These are phyloP conservation scores for Excoecaria cochinchinensis DNA, from an alignment of 345 rosid species.

Conservation along the genomic window DNA sequence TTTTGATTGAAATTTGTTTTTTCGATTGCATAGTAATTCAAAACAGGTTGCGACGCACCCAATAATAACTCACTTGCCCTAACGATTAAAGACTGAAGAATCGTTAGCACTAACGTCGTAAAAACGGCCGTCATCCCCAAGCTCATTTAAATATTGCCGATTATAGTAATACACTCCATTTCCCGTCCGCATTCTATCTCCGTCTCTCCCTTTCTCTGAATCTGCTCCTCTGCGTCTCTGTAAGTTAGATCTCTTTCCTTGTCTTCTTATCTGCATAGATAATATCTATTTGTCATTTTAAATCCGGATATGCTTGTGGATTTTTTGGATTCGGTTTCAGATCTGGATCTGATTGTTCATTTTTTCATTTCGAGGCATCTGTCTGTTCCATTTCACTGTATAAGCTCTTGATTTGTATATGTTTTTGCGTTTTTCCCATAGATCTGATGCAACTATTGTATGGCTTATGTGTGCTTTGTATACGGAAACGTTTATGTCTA, in stretches of 20 bases:
- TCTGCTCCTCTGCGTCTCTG: constrained; percentile 4
- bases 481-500: neutral
- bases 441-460: constrained; percentile 1
- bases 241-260: constrained; percentile 1
- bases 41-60: neutral
- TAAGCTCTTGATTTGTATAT: neutral
- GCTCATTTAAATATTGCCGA: neutral
- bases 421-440: neutral
- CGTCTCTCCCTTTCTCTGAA: neutral
- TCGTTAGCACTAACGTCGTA: constrained; percentile 5
- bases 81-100: neutral
- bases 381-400: neutral
- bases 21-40: too few species aligned
- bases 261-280: neutral
- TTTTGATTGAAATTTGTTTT: too few species aligned
- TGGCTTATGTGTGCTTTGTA: neutral
- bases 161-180: neutral
- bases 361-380: neutral
- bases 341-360: constrained; percentile 12
- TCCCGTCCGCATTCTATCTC: neutral
- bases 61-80: neutral
- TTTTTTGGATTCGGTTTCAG: constrained; percentile 21
- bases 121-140: neutral
- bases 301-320: neutral
- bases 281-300: neutral